Base-by-base conservation (phyloP, 2,329 filamentous ascomycete species). In the Thelonectria olida region DNA sequence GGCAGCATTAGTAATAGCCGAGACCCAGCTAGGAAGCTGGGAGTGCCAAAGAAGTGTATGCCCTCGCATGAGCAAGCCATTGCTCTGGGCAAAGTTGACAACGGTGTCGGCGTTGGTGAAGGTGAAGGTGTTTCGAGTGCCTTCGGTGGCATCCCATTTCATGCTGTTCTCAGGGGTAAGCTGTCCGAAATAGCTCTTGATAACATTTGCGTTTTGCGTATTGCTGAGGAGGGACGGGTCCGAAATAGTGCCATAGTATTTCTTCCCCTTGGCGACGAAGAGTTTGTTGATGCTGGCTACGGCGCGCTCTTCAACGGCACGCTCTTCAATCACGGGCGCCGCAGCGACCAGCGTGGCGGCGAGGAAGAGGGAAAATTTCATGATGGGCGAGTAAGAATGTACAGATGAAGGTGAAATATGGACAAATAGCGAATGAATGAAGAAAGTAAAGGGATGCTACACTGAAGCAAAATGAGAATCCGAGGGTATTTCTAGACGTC, bases 81-180 rank as follows among this genome's bases (percentile, higher is more conserved):
- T 88, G 49, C 73, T 66, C 1, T 71, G 71, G 8, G 87, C 88
- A 75, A 81, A 90, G 74, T 86, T 75, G 61, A 90, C 85, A 8
- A 89, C 80, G 71, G 82, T 81, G 73, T 90, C 88, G 12, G 85
- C 82, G n/a, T 75, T 76, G 85, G 72, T 73, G 67, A 88, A 89
- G 64, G 78, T 86, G 81, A 88, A 91, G 2, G 67, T 71, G 61
- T 81, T 82, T 61, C 80, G 78, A 17, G 8, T 57, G n/a, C 38
- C 25, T 74, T 90, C 79, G 17, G 80, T 80, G 31, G 83, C 77
- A 67, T 90, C 86, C 88, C 88, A 91, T 77, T 91, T 91, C 84
- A 90, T 89, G 72, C 81, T 86, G 80, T 92, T 91, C 79, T 91
- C 89, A 2, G 85, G 83, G 0, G 88, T 90, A 20, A 91, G 79